phyloP scores from a whole-genome alignment of 306 rosid genomes.

The Cucumis melo region DNA sequence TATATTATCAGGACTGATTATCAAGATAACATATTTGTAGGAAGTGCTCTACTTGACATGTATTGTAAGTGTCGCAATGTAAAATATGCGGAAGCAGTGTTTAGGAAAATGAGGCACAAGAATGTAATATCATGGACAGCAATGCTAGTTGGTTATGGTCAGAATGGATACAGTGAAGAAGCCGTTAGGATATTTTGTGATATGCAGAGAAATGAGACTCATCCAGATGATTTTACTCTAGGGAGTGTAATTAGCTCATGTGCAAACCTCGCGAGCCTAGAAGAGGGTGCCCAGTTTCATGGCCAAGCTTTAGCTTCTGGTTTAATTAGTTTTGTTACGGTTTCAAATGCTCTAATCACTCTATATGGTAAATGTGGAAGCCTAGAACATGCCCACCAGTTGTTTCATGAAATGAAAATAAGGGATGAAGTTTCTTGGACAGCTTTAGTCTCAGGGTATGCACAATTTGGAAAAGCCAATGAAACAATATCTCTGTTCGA shows the following conservation, averaged over 20 bases:
- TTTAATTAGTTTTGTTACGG: slow-evolving; percentile 44
- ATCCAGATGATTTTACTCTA: slow-evolving; percentile 69
- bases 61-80: slow-evolving; percentile 67
- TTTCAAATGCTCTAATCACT: slow-evolving; percentile 80
- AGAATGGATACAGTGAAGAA: slow-evolving; percentile 76
- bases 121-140: slow-evolving; percentile 93
- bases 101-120: slow-evolving; percentile 55
- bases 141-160: slow-evolving; percentile 85
- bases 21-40: slow-evolving; percentile 56
- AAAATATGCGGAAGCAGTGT: slow-evolving; percentile 57
- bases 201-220: slow-evolving; percentile 68
- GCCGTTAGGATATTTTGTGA: slow-evolving; percentile 61
- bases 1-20: slow-evolving; percentile 50
- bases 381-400: slow-evolving; percentile 42
- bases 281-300: slow-evolving; percentile 93
- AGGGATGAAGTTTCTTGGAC: slow-evolving; percentile 89
- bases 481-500: slow-evolving; percentile 61
- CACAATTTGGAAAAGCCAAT: slow-evolving; percentile 65
- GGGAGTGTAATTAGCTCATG: slow-evolving; percentile 90
- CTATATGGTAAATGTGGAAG: slow-evolving; percentile 83
- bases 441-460: slow-evolving; percentile 77
- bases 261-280: slow-evolving; percentile 86
- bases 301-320: slow-evolving; percentile 68
- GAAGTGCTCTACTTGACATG: slow-evolving; percentile 93
- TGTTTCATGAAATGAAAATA: slow-evolving; percentile 56